Evolutionary conservation across 768 basidiomycete genomes (phyloP).

Genomic region (Daedalea quercina): DNA sequence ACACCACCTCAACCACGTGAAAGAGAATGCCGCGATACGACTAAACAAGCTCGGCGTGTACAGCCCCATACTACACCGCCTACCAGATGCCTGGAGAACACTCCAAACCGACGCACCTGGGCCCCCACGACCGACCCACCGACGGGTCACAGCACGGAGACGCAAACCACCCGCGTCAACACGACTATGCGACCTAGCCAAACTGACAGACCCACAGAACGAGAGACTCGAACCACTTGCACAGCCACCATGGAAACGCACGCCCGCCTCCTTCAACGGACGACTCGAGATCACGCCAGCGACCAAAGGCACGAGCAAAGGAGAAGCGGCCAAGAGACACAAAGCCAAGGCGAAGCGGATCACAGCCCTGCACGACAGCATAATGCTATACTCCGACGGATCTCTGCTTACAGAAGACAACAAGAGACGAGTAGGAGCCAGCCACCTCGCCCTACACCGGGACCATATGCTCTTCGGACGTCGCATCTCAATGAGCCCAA

Average conservation of each 20-base stretch:
- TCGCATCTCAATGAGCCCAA: neutral
- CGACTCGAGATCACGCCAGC: neutral
- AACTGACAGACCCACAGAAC: neutral
- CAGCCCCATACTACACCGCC: neutral
- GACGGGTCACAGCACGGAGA: neutral
- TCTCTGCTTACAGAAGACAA: conserved; percentile 1
- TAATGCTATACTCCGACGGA: conserved; percentile 10
- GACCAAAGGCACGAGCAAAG: neutral
- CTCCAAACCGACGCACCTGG: neutral
- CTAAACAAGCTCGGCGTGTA: neutral
- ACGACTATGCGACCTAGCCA: neutral
- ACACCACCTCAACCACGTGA: conserved; percentile 1
- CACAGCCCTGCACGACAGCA: neutral
- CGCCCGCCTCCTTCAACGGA: neutral
- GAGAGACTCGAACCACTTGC: neutral
- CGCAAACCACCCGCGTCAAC: neutral
- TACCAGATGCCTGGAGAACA: neutral
- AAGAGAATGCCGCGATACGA: neutral
- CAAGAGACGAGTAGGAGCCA: conserved; percentile 1
- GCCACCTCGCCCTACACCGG: neutral
- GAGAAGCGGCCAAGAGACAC: neutral
- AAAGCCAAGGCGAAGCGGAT: neutral
- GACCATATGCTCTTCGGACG: neutral
- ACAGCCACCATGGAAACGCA: neutral
- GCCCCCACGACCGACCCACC: neutral